phyloP scores from a whole-genome alignment of 345 rosid species.

The Hevea brasiliensis region DNA sequence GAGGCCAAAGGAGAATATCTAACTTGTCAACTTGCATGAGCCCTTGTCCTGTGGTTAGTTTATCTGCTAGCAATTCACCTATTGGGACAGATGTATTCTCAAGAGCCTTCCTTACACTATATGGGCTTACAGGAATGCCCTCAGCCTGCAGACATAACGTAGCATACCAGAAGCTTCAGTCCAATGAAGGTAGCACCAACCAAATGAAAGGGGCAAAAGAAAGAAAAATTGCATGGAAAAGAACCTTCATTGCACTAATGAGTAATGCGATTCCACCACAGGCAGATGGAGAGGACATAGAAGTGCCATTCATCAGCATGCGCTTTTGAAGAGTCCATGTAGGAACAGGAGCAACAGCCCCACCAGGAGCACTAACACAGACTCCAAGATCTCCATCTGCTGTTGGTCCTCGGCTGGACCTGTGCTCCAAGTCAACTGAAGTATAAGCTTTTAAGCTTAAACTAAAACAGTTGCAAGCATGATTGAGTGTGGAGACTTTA shows the following conservation, averaged over 20 bases:
- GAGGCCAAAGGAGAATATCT: conserved; percentile 29
- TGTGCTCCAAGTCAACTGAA: conserved; percentile 37
- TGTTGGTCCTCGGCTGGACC: conserved; percentile 99
- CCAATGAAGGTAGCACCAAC: conserved; percentile 11
- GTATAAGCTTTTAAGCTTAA: conserved; percentile 23
- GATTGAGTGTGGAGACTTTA: neutral
- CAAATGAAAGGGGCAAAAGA: conserved; percentile 10
- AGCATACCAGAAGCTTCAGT: conserved; percentile 22
- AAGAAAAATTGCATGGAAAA: conserved; percentile 10
- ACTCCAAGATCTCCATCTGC: conserved; percentile 98
- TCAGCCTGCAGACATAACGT: conserved; percentile 57
- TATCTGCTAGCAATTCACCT: conserved; percentile 76
- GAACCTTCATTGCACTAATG: conserved; percentile 93
- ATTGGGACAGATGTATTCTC: conserved; percentile 81
- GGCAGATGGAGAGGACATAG: conserved; percentile 99
- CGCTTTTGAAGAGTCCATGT: conserved; percentile 98
- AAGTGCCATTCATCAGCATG: conserved; percentile 99
- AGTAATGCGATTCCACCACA: conserved; percentile 96
- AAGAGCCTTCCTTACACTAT: conserved; percentile 79
- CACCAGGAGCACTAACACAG: conserved; percentile 96
- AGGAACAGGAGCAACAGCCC: conserved; percentile 99
- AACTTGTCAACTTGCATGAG: conserved; percentile 97
- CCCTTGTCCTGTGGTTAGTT: conserved; percentile 88
- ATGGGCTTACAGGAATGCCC: conserved; percentile 80
- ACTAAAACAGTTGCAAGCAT: conserved; percentile 6